A percentile compares a stretch with the other conserved stretches of the same genome.
phyloP scores from a whole-genome alignment of 78 protist genomes.

The Emiliania huxleyi region DNA sequence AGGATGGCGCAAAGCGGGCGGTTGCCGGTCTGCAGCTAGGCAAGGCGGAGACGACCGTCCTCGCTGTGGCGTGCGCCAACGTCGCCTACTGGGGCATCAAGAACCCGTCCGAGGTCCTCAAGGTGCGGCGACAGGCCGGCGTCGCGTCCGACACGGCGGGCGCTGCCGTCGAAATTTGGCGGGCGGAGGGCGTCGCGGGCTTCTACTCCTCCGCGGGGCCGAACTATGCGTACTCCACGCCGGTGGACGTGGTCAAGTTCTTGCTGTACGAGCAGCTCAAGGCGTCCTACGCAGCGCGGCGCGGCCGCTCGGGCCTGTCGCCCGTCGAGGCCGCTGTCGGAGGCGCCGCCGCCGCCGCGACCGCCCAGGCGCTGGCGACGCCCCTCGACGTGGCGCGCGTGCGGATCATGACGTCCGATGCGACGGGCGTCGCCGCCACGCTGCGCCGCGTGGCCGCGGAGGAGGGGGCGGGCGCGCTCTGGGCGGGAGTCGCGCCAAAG shows the following conservation, averaged over 20 bases:
- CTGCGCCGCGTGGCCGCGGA: neutral
- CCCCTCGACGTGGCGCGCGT: slow-evolving; percentile 72
- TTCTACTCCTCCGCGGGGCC: neutral
- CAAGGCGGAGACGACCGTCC: neutral
- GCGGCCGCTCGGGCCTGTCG: neutral
- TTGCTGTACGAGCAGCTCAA: slow-evolving; percentile 49
- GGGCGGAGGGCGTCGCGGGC: neutral
- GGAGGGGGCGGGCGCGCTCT: neutral
- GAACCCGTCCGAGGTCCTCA: slow-evolving; percentile 56
- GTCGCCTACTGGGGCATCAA: slow-evolving; percentile 40
- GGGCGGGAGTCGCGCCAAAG: neutral
- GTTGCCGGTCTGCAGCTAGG: neutral
- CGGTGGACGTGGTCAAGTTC: slow-evolving; percentile 50
- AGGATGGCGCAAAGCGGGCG: neutral
- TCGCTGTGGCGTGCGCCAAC: neutral
- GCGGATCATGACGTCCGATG: slow-evolving; percentile 36
- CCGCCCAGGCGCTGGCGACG: slow-evolving; percentile 55
- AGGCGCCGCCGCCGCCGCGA: slow-evolving; percentile 53
- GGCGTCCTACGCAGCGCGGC: no score
- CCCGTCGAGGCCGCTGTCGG: slow-evolving; percentile 20
- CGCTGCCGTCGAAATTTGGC: neutral
- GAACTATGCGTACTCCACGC: slow-evolving; percentile 31
- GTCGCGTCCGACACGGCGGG: neutral
- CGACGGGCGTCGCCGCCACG: neutral
- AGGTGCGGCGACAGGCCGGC: slow-evolving; percentile 55